Base-by-base conservation (phyloP, 345 rosid genomes). In the Hypericum perforatum region DNA sequence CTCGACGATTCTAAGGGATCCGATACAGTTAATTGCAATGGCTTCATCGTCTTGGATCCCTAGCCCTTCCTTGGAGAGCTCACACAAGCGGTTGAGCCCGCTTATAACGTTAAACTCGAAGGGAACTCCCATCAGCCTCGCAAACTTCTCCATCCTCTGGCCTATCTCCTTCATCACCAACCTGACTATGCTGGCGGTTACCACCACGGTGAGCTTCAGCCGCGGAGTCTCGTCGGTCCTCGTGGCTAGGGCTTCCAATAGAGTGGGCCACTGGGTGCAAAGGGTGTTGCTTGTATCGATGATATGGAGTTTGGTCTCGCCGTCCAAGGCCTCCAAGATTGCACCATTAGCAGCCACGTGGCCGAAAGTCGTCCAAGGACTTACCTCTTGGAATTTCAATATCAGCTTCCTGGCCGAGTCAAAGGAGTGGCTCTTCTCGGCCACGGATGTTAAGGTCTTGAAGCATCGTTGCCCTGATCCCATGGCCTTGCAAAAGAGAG, bases 241-340 rank as follows among this genome's bases (percentile, higher is more conserved):
- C 11, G 85, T 81, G 48, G 94, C 88, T 45, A 81, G 61, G 53
- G 88, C 67, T 67, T 84, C 94, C 1, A 84, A 64, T 50, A 84
- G 49, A 41, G 88, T 84, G n/a, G 94, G 94, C 94, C 94, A 84
- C 58, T 84, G 94, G 10, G 94, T 84, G 70, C 94, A 84, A 61
- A 84, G 80, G n/a, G 86, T 79, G 63, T 79, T 72, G 75, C 94
- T 81, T 14, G 81, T 77, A 50, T 84, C 94, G 15, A 81, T 76
- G 54, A 84, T 77, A 49, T 81, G 94, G 64, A 84, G 81, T 55
- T 77, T 79, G 47, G 60, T 56, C 42, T 75, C 85, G 8, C 94
- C 88, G 5, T 81, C 89, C 9, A 84, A 62, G 57, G 89, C 82
- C 58, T 84, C 94, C 56, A 84, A 52, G 14, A 84, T 79, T 54